Evolutionary conservation across 768 basidiomycete species (phyloP), one percentile per base, ranked within the genome.

Genomic region (Heimioporus sp.): DNA sequence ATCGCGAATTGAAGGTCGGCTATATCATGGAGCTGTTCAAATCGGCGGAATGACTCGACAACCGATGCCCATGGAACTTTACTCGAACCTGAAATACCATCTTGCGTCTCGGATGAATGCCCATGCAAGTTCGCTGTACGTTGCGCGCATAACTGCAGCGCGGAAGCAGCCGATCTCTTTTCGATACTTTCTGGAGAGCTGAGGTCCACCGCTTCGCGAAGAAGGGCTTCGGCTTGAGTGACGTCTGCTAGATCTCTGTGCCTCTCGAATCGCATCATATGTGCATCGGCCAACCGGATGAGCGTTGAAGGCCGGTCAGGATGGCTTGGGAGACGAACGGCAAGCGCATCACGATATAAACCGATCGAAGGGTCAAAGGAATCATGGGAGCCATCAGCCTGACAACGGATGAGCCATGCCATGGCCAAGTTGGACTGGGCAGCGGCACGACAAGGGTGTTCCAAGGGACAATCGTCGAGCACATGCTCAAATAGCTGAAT

Each of bases 301-400:
- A 54, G 38, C 5, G 49, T 51, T 2, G 24, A 21, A 8, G 44
- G 40, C 42, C 49, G 38, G n/a, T 54, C 53, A 8, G 45, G 49
- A 15, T 48, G 51, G 43, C 54, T 37, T 24, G 21, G n/a, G n/a
- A n/a, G n/a, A n/a, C n/a, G n/a, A n/a, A n/a, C n/a, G n/a, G n/a
- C n/a, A n/a, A n/a, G n/a, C n/a, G n/a, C n/a, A n/a, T n/a, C n/a
- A n/a, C n/a, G n/a, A n/a, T n/a, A n/a, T n/a, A n/a, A n/a, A n/a
- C n/a, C n/a, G n/a, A n/a, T n/a, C n/a, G n/a, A n/a, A n/a, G n/a
- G n/a, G n/a, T n/a, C n/a, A n/a, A n/a, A n/a, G n/a, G n/a, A n/a
- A n/a, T n/a, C n/a, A n/a, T n/a, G n/a, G 15, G 36, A 7, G 30
- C 3, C 10, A 16, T 31, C 36, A 28, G 34, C 28, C 17, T 19